Evolutionary conservation across 129 eudicot species (phyloP).

Genomic region (Silybum marianum): DNA sequence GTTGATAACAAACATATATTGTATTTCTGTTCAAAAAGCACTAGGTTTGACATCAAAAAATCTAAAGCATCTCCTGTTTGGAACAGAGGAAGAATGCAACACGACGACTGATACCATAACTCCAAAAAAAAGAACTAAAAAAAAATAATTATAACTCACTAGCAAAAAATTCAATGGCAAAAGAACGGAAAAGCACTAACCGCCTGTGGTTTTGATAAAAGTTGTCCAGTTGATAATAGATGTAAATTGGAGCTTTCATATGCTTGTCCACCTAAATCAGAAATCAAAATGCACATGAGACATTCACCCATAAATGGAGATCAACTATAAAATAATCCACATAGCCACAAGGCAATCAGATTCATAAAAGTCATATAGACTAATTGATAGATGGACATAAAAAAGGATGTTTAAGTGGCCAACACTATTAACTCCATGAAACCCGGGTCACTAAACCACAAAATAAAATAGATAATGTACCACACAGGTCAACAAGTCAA

Average conservation of each 20-base stretch:
- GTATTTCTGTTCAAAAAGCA: neutral
- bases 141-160: too few species aligned
- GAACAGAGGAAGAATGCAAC: neutral
- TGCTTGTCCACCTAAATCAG: slow-evolving; percentile 58
- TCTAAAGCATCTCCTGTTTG: neutral
- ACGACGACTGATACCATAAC: neutral
- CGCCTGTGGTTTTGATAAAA: slow-evolving; percentile 91
- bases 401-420: neutral
- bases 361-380: neutral
- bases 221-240: slow-evolving; percentile 85
- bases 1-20: neutral
- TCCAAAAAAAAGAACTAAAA: neutral
- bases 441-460: too few species aligned
- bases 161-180: too few species aligned
- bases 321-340: neutral
- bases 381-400: neutral
- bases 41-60: neutral
- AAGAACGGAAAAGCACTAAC: slow-evolving; percentile 38
- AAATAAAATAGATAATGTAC: too few species aligned
- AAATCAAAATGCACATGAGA: slow-evolving; percentile 13
- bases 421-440: too few species aligned
- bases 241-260: slow-evolving; percentile 88
- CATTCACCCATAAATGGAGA: neutral
- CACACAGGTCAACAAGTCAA: too few species aligned
- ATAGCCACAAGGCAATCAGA: neutral